A percentile compares a stretch with the other conserved stretches of the same genome.
phyloP scores from a whole-genome alignment of 2,329 filamentous ascomycete genomes.

The Pseudogymnoascus sp. region DNA sequence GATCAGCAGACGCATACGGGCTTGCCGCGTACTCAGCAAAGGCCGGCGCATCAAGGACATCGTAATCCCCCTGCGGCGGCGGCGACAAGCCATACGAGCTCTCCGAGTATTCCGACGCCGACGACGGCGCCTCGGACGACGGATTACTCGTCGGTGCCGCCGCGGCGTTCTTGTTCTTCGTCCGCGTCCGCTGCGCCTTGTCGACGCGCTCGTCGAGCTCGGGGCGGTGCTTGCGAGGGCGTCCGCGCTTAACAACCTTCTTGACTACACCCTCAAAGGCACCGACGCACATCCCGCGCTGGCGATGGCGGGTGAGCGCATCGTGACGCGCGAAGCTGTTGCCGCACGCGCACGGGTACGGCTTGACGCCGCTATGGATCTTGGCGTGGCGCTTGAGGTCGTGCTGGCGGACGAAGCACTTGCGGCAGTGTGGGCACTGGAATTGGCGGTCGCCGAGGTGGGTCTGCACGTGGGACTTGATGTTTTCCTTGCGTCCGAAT shows the following conservation, averaged over 20 bases:
- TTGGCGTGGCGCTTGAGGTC: conserved; percentile 96
- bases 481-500: conserved; percentile 97
- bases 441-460: conserved; percentile 95
- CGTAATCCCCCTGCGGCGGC: conserved; percentile 34
- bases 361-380: conserved; percentile 93
- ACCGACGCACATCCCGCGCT: conserved; percentile 93
- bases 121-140: conserved; percentile 30
- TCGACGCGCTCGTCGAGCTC: conserved; percentile 43
- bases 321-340: conserved; percentile 94
- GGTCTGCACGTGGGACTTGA: conserved; percentile 96
- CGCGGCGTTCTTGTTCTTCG: conserved; percentile 40
- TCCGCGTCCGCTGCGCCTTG: conserved; percentile 48
- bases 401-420: conserved; percentile 94
- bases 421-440: conserved; percentile 84
- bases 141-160: background rate
- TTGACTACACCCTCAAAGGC: conserved; percentile 76
- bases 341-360: conserved; percentile 88
- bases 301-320: conserved; percentile 85
- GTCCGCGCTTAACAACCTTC: conserved; percentile 58
- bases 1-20: conserved; percentile 24
- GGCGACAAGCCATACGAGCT: conserved; percentile 49
- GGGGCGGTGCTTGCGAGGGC: conserved; percentile 54
- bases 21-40: conserved; percentile 31
- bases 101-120: conserved; percentile 49
- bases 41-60: conserved; percentile 29